phyloP scores from a whole-genome alignment of 1,284 basidiomycete genomes.

The Xerocomus nothofagi region DNA sequence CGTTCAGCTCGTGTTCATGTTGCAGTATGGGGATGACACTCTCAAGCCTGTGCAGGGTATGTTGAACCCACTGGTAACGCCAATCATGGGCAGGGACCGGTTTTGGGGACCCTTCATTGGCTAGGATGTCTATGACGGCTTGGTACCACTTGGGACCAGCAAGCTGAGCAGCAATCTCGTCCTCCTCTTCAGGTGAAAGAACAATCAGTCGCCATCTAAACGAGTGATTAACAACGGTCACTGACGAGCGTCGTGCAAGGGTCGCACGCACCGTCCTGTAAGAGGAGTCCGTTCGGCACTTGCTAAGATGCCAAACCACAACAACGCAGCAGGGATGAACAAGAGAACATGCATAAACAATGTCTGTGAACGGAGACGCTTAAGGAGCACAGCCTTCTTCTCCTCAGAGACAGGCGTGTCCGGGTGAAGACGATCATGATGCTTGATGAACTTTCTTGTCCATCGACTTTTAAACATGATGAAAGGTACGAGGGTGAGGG shows the following conservation, averaged over 20 bases:
- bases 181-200: constrained; percentile 88
- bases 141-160: constrained; percentile 83
- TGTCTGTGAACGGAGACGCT: constrained; percentile 49
- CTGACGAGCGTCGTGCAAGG: not conserved
- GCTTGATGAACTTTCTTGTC: constrained; percentile 50
- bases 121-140: constrained; percentile 76
- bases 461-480: constrained; percentile 58
- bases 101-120: constrained; percentile 61
- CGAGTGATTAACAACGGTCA: constrained; percentile 5
- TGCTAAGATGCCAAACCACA: constrained; percentile 73
- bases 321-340: constrained; percentile 65
- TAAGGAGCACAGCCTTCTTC: constrained; percentile 47
- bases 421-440: constrained; percentile 48
- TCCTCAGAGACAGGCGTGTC: constrained; percentile 52
- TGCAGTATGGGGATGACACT: constrained; percentile 64
- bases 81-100: constrained; percentile 75
- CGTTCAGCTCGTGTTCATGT: constrained; percentile 51
- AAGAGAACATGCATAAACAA: constrained; percentile 58
- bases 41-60: constrained; percentile 75
- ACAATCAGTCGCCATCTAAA: constrained; percentile 81
- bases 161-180: constrained; percentile 75
- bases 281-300: constrained; percentile 82
- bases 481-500: constrained; percentile 70
- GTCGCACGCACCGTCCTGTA: constrained; percentile 68
- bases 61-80: constrained; percentile 81